Percentiles rank a stretch among this genome's conserved stretches.
These are phyloP conservation scores for Phytopythium cucurbitacearum DNA, from an alignment of 352 stramenopile species.

Conservation along the genomic window DNA sequence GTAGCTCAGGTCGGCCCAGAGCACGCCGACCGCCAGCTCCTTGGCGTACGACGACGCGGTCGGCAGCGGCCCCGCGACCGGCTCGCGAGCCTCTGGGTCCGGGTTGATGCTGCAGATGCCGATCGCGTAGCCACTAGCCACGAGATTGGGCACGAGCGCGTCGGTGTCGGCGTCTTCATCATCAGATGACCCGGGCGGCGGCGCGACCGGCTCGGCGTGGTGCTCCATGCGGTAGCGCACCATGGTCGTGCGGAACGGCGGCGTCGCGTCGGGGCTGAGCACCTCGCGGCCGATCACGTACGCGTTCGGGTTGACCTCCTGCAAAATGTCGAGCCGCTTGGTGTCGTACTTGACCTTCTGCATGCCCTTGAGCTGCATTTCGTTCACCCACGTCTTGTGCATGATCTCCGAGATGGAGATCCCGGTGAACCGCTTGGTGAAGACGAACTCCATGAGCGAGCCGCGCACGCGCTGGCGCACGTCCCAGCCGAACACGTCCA, in stretches of 20 bases:
- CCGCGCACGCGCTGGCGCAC: conserved; percentile 18
- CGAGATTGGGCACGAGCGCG: conserved; percentile 3
- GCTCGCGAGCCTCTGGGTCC: background rate
- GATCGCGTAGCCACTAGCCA: conserved; percentile 6
- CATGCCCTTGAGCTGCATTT: conserved; percentile 20
- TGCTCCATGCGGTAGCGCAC: conserved; percentile 26
- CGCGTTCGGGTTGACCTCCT: conserved; percentile 18
- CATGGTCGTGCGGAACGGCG: conserved; percentile 27
- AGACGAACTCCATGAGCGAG: conserved; percentile 26
- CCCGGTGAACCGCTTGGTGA: conserved; percentile 22
- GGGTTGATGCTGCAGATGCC: conserved; percentile 9
- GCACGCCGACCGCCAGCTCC: conserved; percentile 18
- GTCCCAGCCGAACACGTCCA: conserved; percentile 30
- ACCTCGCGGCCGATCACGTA: conserved; percentile 28
- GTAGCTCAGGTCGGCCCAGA: conserved; percentile 18
- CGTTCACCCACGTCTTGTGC: conserved; percentile 22
- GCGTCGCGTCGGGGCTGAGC: conserved; percentile 20
- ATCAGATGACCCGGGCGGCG: too few species aligned
- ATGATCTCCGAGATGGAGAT: conserved; percentile 22
- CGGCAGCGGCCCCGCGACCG: background rate
- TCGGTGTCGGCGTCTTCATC: background rate
- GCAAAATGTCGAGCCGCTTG: conserved; percentile 19
- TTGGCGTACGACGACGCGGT: conserved; percentile 23
- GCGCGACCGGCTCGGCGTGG: background rate
- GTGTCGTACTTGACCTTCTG: conserved; percentile 26